phyloP scores from a whole-genome alignment of 164 flowering plant species.

The Berberis vulgaris region DNA sequence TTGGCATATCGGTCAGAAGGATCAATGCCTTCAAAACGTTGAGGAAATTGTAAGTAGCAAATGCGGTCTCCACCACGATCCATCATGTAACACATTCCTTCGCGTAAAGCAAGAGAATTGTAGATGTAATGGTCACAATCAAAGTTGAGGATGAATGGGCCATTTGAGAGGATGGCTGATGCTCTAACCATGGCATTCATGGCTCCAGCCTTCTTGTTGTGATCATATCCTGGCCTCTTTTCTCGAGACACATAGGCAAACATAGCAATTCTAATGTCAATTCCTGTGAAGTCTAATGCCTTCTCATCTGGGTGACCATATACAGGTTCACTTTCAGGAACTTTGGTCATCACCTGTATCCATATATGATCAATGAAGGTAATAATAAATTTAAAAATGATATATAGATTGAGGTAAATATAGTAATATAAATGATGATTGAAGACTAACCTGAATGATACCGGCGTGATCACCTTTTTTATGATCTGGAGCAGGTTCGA shows the following conservation, averaged over 20 bases:
- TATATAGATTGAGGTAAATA: too few species aligned
- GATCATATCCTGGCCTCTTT: not conserved
- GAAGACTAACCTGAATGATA: too few species aligned
- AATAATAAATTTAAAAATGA: too few species aligned
- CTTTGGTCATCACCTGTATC: slow-evolving; percentile 1
- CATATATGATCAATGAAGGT: not conserved
- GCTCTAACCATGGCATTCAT: slow-evolving; percentile 4
- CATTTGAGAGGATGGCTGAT: slow-evolving; percentile 3
- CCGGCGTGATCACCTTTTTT: too few species aligned
- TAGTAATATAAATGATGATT: too few species aligned
- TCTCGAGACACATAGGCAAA: slow-evolving; percentile 4
- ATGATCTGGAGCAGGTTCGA: too few species aligned
- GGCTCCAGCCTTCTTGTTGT: slow-evolving; percentile 3
- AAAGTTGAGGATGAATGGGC: slow-evolving; percentile 1
- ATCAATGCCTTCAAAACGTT: slow-evolving; percentile 5
- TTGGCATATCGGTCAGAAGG: slow-evolving; percentile 6
- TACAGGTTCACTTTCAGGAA: not conserved
- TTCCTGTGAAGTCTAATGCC: not conserved
- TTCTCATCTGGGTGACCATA: slow-evolving; percentile 4
- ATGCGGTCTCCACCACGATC: slow-evolving; percentile 4
- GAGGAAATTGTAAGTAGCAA: slow-evolving; percentile 5
- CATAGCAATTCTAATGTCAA: not conserved
- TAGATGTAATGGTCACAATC: slow-evolving; percentile 5
- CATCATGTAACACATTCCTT: slow-evolving; percentile 5
- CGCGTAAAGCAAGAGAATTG: not conserved